These are phyloP conservation scores for Rhizoclosmatium sp. DNA, from an alignment of 192 early-diverging fungal species.

Conservation along the genomic window DNA sequence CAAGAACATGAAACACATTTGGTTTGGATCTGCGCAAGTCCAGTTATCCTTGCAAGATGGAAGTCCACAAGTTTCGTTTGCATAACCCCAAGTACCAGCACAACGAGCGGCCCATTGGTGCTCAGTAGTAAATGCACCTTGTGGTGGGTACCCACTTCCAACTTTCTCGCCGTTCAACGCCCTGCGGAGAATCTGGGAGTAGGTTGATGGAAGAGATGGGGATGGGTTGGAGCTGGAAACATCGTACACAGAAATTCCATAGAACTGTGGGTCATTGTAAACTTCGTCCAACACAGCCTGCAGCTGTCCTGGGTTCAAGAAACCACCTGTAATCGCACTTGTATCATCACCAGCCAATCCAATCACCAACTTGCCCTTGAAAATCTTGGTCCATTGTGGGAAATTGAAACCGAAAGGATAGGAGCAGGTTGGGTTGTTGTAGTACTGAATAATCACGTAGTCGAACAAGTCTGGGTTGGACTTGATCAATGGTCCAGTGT, in stretches of 20 bases:
- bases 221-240: slow-evolving; percentile 14
- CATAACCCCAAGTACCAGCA: slow-evolving; percentile 29
- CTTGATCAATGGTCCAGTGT: slow-evolving; percentile 5
- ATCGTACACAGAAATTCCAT: slow-evolving; percentile 23
- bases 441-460: slow-evolving; percentile 32
- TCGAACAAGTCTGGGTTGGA: background rate
- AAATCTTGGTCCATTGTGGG: background rate
- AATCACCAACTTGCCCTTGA: background rate
- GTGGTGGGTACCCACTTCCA: slow-evolving; percentile 18
- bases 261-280: slow-evolving; percentile 13
- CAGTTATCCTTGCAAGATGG: background rate
- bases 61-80: slow-evolving; percentile 11
- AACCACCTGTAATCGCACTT: slow-evolving; percentile 19
- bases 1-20: background rate
- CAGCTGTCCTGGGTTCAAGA: slow-evolving; percentile 11
- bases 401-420: slow-evolving; percentile 32
- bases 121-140: slow-evolving; percentile 7
- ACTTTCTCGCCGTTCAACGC: slow-evolving; percentile 22
- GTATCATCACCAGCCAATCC: slow-evolving; percentile 17
- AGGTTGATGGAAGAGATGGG: background rate
- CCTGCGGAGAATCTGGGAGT: slow-evolving; percentile 11
- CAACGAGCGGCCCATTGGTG: slow-evolving; percentile 1
- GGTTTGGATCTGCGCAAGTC: background rate
- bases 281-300: slow-evolving; percentile 22
- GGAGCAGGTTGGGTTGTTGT: slow-evolving; percentile 36